Conservation (phyloP, 371 early-diverging fungal genomes). For the Mortierella sp. region DNA sequence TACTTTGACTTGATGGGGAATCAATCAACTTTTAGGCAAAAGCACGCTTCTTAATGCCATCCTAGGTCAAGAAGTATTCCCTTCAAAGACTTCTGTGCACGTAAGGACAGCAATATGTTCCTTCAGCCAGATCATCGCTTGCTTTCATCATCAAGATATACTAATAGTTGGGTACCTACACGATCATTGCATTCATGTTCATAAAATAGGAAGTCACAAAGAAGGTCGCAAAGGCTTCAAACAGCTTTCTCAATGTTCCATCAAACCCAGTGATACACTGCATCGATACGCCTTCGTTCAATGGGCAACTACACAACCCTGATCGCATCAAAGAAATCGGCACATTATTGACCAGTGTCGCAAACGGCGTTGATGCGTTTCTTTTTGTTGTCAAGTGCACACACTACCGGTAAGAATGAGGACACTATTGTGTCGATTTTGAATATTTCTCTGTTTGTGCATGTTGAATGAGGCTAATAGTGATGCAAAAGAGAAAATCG, state of each 20-base stretch:
- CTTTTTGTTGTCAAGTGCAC: constrained; percentile 58
- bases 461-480: neutral
- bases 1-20: neutral
- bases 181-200: neutral
- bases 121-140: too few species aligned
- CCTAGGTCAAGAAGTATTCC: constrained; percentile 48
- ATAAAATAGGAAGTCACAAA: constrained; percentile 49
- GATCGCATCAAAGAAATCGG: constrained; percentile 43
- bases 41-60: constrained; percentile 56
- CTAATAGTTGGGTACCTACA: too few species aligned
- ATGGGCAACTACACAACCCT: constrained; percentile 50
- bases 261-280: constrained; percentile 55
- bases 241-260: constrained; percentile 45
- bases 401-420: constrained; percentile 41
- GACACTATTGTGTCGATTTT: neutral
- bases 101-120: constrained; percentile 18
- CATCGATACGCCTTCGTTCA: constrained; percentile 57
- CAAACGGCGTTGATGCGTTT: constrained; percentile 55
- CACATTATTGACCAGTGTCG: constrained; percentile 27
- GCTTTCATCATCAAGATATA: too few species aligned
- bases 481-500: neutral
- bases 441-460: neutral
- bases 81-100: constrained; percentile 52
- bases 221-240: constrained; percentile 36
- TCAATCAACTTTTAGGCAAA: constrained; percentile 40